These are phyloP conservation scores for Histomonas meleagridis DNA, from an alignment of 208 protist species.

Conservation along the genomic window DNA sequence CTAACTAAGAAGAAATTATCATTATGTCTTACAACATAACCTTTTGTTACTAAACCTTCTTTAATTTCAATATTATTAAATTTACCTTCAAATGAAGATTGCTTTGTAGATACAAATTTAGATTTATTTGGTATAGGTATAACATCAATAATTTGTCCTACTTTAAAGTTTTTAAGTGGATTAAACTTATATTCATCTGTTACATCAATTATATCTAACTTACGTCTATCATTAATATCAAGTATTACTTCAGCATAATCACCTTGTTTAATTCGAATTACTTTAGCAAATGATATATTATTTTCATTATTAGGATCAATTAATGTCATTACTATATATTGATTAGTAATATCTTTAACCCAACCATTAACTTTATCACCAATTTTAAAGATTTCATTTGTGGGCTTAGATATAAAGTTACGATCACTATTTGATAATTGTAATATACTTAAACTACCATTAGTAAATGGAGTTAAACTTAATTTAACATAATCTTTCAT, in stretches of 20 bases:
- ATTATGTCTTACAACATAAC: neutral
- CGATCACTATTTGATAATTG: neutral
- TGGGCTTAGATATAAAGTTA: neutral
- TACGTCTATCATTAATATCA: neutral
- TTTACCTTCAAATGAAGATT: neutral
- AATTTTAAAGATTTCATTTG: neutral
- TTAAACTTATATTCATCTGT: conserved; percentile 8
- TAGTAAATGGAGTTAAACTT: neutral
- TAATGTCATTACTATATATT: neutral
- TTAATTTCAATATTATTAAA: neutral
- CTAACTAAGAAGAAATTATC: neutral
- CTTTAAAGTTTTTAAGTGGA: neutral
- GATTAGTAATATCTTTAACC: neutral
- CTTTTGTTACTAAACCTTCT: neutral
- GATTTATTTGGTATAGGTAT: neutral
- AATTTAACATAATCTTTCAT: neutral
- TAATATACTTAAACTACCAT: neutral
- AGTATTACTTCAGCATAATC: neutral
- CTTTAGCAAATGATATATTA: neutral
- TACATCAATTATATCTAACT: conserved; percentile 18
- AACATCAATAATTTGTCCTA: conserved; percentile 28
- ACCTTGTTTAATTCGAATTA: neutral
- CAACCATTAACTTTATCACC: neutral
- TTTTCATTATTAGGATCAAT: neutral
- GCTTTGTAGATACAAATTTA: neutral